Percentiles rank a stretch among this genome's conserved stretches.
Evolutionary conservation across 2,329 filamentous ascomycete genomes (phyloP).

Genomic region (Claviceps maximensis): DNA sequence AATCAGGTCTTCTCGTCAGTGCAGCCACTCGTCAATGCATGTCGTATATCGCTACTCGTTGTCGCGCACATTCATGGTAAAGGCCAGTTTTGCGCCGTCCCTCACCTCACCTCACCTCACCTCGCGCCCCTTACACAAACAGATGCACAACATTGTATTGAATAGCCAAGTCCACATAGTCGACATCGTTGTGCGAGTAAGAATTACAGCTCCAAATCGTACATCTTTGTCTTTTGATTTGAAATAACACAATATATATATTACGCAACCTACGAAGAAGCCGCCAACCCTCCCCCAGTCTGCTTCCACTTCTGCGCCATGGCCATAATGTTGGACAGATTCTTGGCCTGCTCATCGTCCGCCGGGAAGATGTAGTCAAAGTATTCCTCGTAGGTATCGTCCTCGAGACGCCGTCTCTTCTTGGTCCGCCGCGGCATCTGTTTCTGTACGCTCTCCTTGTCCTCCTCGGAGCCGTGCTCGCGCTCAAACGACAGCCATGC

Average conservation of each 20-base stretch:
- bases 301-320: constrained; percentile 83
- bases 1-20: no score
- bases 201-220: neutral
- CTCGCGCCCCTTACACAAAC: neutral
- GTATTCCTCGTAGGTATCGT: constrained; percentile 88
- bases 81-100: neutral
- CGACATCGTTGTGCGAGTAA: no score
- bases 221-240: neutral
- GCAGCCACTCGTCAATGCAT: no score
- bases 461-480: constrained; percentile 61
- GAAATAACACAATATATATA: neutral
- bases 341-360: constrained; percentile 76
- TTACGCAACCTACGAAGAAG: constrained; percentile 6
- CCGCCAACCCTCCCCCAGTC: constrained; percentile 25
- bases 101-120: neutral
- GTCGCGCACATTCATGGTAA: no score
- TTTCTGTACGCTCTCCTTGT: constrained; percentile 72
- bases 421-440: constrained; percentile 92
- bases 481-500: constrained; percentile 89
- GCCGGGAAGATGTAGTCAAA: constrained; percentile 95
- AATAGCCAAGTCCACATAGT: no score
- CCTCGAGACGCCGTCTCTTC: constrained; percentile 81
- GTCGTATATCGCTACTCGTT: no score
- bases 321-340: constrained; percentile 70
- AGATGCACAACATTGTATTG: no score